Percentiles rank a stretch among this genome's conserved stretches.
phyloP scores from a whole-genome alignment of 495 filamentous ascomycete species.

The Cladorrhinum samala region DNA sequence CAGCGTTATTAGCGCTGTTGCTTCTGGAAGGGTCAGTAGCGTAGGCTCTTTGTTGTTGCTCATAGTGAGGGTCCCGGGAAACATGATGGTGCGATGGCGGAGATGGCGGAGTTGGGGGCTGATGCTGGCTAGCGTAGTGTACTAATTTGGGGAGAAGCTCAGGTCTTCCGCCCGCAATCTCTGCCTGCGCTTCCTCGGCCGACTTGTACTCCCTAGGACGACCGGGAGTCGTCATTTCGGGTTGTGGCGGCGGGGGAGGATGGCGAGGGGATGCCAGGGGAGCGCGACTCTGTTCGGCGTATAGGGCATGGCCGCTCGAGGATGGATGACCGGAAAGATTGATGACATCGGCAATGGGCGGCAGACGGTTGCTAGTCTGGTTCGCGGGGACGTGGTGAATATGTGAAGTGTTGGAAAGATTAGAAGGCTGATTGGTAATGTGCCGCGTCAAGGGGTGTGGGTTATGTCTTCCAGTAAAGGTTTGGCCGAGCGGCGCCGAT shows the following conservation, averaged over 20 bases:
- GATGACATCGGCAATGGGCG: conserved; percentile 92
- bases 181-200: conserved; percentile 88
- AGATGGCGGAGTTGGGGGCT: conserved; percentile 88
- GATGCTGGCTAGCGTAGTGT: conserved; percentile 83
- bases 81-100: conserved; percentile 52
- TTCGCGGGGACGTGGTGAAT: conserved; percentile 86
- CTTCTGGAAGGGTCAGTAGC: neutral
- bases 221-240: conserved; percentile 37
- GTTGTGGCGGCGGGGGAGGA: conserved; percentile 35
- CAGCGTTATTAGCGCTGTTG: conserved; percentile 2
- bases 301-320: conserved; percentile 63
- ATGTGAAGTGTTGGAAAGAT: conserved; percentile 78
- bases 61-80: conserved; percentile 2
- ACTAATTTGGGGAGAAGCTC: conserved; percentile 89
- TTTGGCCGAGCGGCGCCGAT: conserved; percentile 91
- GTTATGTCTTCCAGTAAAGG: conserved; percentile 85
- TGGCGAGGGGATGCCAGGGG: conserved; percentile 74
- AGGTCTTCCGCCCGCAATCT: conserved; percentile 82
- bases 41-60: neutral
- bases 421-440: conserved; percentile 76
- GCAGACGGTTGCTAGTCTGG: conserved; percentile 87
- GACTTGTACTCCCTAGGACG: conserved; percentile 86
- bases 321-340: conserved; percentile 66
- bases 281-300: conserved; percentile 23
- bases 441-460: conserved; percentile 77